Base-by-base conservation (phyloP, 1,284 basidiomycete genomes). In the Coniophora puteana region DNA sequence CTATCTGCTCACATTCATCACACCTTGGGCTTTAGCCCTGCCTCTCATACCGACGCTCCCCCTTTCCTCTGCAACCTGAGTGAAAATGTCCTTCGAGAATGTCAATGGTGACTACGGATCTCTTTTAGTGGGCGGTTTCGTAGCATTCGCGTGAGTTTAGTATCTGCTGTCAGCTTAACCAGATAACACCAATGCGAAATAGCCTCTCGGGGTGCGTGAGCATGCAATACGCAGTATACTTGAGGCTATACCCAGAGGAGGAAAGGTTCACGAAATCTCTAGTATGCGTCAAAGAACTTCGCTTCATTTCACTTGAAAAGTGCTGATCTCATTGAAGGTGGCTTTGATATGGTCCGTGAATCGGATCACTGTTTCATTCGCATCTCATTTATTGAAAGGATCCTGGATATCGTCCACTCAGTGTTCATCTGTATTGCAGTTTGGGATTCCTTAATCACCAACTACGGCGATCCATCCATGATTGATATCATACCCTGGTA, bases 121-220 rank as follows among this genome's bases (percentile, higher is more conserved):
- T 1, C 44, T 56, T 30, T 2, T 56, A 13, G 25, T 56, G 12
- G 57, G 57, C 12, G 55, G 54, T 16, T n/a, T 56, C n/a, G 7
- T 56, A 16, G 53, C 57, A 20, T 56, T 56, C 12, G 32, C 38
- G 54, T 45, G 27, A 44, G 53, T 35, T 2, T 27, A 13, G n/a
- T 22, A 12, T 38, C 11, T 8, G 26, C 16, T 2, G 20, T 16
- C 5, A 17, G n/a, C 11, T 11, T 35, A 17, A 47, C 37, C 6
- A 8, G 21, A 34, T 16, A n/a, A n/a, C n/a, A n/a, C 20, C 21
- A 35, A 17, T 35, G 23, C 24, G 14, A 24, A 33, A 24, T 16
- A 55, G 57, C 21, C 45, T 56, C 23, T 56, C 54, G 3, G 54
- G 57, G 35, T 59, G 57, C 13, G 41, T 56, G 13, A 56, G 31